phyloP scores from a whole-genome alignment of 2,329 filamentous ascomycete genomes.

The Aschersonia sp. region DNA sequence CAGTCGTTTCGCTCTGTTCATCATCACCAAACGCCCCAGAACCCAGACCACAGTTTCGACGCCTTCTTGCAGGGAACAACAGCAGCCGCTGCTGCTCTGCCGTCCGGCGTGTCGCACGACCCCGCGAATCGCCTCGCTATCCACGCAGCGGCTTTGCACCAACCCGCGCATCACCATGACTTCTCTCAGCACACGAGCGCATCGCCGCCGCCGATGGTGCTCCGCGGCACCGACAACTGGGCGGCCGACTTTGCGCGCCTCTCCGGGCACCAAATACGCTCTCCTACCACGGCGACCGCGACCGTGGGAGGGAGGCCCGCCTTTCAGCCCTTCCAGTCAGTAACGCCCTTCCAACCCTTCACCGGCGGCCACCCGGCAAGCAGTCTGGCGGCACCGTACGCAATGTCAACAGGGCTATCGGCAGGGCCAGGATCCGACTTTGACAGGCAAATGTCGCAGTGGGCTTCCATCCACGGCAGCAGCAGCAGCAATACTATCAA shows the following conservation, averaged over 20 bases:
- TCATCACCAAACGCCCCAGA: slow-evolving; percentile 10
- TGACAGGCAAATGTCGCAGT: slow-evolving; percentile 24
- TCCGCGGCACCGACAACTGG: slow-evolving; percentile 14
- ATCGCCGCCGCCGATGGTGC: not conserved
- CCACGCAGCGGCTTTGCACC: slow-evolving; percentile 16
- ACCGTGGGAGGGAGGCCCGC: too few species aligned
- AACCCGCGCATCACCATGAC: too few species aligned
- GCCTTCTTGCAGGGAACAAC: slow-evolving; percentile 19
- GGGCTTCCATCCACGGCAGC: slow-evolving; percentile 22
- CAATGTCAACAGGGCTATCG: slow-evolving; percentile 6
- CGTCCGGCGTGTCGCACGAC: slow-evolving; percentile 17
- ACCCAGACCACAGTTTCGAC: slow-evolving; percentile 15
- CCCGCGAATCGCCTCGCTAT: slow-evolving; percentile 19
- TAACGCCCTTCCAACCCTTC: too few species aligned
- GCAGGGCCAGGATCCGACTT: slow-evolving; percentile 17
- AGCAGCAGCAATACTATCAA: too few species aligned
- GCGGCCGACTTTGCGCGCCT: slow-evolving; percentile 22
- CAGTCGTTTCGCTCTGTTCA: slow-evolving; percentile 20
- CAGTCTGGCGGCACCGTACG: too few species aligned
- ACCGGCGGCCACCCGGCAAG: too few species aligned
- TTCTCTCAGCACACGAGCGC: too few species aligned
- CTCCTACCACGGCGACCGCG: slow-evolving; percentile 7
- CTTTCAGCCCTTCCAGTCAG: too few species aligned
- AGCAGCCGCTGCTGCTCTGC: slow-evolving; percentile 1
- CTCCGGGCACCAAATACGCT: slow-evolving; percentile 2